Percentiles rank a stretch among this genome's conserved stretches.
phyloP scores from a whole-genome alignment of 768 basidiomycete species.

The Suillus clintonianus region DNA sequence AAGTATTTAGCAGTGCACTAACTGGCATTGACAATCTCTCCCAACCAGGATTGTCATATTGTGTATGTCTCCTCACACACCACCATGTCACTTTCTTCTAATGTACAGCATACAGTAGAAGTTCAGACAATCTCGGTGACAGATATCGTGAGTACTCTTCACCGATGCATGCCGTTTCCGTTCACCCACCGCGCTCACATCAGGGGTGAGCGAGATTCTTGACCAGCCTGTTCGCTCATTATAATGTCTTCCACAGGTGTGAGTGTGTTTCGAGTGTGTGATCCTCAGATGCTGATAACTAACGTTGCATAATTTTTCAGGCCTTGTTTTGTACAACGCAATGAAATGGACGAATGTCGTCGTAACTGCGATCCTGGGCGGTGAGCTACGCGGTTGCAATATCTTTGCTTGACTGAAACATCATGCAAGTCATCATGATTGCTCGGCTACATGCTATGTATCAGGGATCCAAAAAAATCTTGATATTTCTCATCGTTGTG shows the following conservation, averaged over 20 bases:
- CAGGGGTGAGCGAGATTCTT: not conserved
- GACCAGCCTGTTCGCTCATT: not conserved
- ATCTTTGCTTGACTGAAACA: not conserved
- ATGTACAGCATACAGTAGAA: not conserved
- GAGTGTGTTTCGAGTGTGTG: not conserved
- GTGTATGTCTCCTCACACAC: not conserved
- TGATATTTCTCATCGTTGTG: not conserved
- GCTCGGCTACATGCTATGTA: not conserved
- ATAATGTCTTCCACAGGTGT: not conserved
- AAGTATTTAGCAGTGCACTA: too few species aligned
- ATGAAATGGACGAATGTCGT: not conserved
- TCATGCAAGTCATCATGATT: not conserved
- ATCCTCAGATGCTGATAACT: not conserved
- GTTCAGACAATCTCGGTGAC: not conserved
- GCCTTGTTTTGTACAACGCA: not conserved
- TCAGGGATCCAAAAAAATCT: not conserved
- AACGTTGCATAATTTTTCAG: not conserved
- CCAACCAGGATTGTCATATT: not conserved
- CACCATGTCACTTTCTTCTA: not conserved
- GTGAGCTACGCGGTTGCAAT: not conserved
- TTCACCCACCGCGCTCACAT: not conserved
- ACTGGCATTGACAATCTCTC: not conserved
- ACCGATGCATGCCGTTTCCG: not conserved
- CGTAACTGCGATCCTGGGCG: not conserved
- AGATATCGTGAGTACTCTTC: not conserved